A percentile compares a stretch with the other conserved stretches of the same genome.
Conservation (phyloP, 2,329 filamentous ascomycete genomes). For the Calycina herbarum region DNA sequence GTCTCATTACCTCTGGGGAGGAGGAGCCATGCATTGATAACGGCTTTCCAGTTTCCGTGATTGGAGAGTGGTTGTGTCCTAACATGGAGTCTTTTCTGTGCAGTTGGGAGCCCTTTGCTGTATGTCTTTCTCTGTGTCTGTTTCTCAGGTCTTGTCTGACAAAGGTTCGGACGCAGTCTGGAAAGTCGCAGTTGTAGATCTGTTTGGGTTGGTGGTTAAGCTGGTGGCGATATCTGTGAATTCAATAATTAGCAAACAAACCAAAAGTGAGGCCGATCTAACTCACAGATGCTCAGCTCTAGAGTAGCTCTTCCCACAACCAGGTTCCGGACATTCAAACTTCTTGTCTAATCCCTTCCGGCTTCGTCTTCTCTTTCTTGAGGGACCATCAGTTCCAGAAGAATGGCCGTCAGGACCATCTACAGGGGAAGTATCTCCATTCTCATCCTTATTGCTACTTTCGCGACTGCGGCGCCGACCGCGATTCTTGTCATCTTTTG, state of each 20-base stretch:
- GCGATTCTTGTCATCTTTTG: slow-evolving; percentile 34
- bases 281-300: slow-evolving; percentile 89
- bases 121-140: slow-evolving; percentile 78
- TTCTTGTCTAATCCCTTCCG: slow-evolving; percentile 78
- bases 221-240: slow-evolving; percentile 75
- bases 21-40: slow-evolving; percentile 30
- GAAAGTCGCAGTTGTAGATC: slow-evolving; percentile 91
- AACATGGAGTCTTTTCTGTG: slow-evolving; percentile 71
- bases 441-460: slow-evolving; percentile 28
- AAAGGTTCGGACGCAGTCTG: slow-evolving; percentile 86
- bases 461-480: slow-evolving; percentile 36
- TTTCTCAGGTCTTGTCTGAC: slow-evolving; percentile 92
- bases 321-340: slow-evolving; percentile 80
- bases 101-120: slow-evolving; percentile 73
- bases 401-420: slow-evolving; percentile 34
- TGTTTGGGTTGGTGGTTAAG: slow-evolving; percentile 95
- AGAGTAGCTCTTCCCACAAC: slow-evolving; percentile 94
- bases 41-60: slow-evolving; percentile 27
- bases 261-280: slow-evolving; percentile 17
- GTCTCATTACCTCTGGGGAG: slow-evolving; percentile 36
- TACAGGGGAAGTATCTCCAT: slow-evolving; percentile 29
- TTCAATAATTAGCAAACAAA: slow-evolving; percentile 16
- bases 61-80: slow-evolving; percentile 46
- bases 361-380: slow-evolving; percentile 64
- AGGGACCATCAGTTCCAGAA: slow-evolving; percentile 36